Evolutionary conservation across 2,329 filamentous ascomycete species (phyloP).

Genomic region (Cytospora chrysosperma): DNA sequence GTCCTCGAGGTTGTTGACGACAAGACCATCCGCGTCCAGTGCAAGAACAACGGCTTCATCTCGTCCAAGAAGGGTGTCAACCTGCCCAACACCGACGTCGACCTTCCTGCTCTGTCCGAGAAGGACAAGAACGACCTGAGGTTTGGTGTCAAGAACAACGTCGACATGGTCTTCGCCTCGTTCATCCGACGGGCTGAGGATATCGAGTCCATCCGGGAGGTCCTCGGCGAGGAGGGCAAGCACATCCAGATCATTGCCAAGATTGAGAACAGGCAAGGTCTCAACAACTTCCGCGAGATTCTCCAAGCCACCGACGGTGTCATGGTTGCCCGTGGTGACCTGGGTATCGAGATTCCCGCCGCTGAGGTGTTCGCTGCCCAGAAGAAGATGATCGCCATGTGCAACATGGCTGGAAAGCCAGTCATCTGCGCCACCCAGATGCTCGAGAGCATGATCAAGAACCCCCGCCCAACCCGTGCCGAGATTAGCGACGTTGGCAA

Average conservation of each 20-base stretch:
- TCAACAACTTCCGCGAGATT: conserved; percentile 99
- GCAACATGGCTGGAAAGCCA: conserved; percentile 98
- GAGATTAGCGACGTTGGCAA: conserved; percentile 99
- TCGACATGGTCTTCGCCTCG: conserved; percentile 98
- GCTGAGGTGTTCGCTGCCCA: conserved; percentile 98
- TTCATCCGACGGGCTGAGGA: conserved; percentile 96
- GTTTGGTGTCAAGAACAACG: conserved; percentile 97
- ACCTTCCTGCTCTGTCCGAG: conserved; percentile 94
- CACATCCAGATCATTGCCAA: conserved; percentile 99
- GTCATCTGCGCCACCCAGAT: conserved; percentile 99
- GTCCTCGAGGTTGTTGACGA: conserved; percentile 86
- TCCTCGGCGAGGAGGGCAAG: conserved; percentile 87
- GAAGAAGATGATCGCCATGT: conserved; percentile 99
- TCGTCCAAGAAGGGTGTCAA: conserved; percentile 99
- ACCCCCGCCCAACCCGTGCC: conserved; percentile 94
- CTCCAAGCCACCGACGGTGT: conserved; percentile 95
- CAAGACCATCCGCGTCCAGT: conserved; percentile 81
- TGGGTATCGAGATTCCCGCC: conserved; percentile 97
- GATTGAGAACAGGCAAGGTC: conserved; percentile 99
- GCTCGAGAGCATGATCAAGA: conserved; percentile 99
- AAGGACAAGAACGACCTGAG: conserved; percentile 94
- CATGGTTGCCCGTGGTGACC: conserved; percentile 98
- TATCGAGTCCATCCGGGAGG: conserved; percentile 86
- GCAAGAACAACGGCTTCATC: conserved; percentile 97
- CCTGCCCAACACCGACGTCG: conserved; percentile 96